Evolutionary conservation across 2,329 filamentous ascomycete species (phyloP).

Genomic region (Fonsecaea monophora): DNA sequence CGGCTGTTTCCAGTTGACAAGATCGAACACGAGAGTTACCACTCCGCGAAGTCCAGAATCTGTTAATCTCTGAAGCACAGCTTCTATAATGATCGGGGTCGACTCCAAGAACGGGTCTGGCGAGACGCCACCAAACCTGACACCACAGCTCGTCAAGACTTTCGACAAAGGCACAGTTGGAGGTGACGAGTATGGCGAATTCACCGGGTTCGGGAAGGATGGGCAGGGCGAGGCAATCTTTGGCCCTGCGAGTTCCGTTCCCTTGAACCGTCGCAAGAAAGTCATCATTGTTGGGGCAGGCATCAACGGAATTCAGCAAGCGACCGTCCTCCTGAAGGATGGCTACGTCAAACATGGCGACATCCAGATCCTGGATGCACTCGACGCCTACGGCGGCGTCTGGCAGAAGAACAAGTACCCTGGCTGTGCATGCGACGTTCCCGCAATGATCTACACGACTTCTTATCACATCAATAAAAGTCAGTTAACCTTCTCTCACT

Average conservation of each 20-base stretch:
- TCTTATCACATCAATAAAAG: conserved; percentile 30
- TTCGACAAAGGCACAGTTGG: conserved; percentile 21
- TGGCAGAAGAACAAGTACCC: conserved; percentile 31
- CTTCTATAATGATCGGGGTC: background rate
- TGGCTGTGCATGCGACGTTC: conserved; percentile 30
- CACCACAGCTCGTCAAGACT: conserved; percentile 23
- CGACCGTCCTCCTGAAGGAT: conserved; percentile 12
- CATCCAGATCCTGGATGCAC: conserved; percentile 24
- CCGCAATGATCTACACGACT: conserved; percentile 32
- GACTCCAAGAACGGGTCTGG: background rate
- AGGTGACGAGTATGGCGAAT: conserved; percentile 20
- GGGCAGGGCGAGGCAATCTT: background rate
- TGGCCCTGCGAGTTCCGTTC: conserved; percentile 9
- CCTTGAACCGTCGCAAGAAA: conserved; percentile 11
- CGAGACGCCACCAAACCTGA: background rate
- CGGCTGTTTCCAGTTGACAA: background rate
- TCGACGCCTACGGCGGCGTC: conserved; percentile 22
- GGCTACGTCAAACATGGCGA: conserved; percentile 13
- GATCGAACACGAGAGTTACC: background rate
- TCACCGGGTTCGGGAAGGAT: conserved; percentile 13
- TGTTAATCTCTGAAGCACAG: too few relatives aligned
- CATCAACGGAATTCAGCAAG: conserved; percentile 23
- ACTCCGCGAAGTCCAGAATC: background rate
- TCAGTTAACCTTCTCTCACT: background rate
- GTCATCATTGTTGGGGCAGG: conserved; percentile 25